Percentiles rank a stretch among this genome's conserved stretches.
These are phyloP conservation scores for Brassica napus DNA, from an alignment of 345 rosid species.

Conservation along the genomic window DNA sequence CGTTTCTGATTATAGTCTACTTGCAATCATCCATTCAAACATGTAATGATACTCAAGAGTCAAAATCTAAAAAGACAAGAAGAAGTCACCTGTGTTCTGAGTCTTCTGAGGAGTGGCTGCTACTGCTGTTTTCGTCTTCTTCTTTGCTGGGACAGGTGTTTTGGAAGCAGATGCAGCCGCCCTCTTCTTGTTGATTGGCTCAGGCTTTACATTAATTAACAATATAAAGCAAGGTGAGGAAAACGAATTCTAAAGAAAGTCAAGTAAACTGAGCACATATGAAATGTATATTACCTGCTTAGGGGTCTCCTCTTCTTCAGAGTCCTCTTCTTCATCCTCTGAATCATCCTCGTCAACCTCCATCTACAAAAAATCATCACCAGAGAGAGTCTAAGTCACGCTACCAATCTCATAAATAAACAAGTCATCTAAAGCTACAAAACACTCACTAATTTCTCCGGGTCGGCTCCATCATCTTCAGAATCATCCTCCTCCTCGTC, in stretches of 20 bases:
- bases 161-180: neutral
- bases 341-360: neutral
- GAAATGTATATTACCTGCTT: neutral
- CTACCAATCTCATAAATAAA: too few relatives aligned
- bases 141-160: neutral
- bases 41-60: neutral
- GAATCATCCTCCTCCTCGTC: neutral
- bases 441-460: neutral
- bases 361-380: neutral
- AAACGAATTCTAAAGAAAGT: neutral
- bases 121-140: neutral
- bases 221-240: neutral
- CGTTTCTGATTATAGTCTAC: neutral
- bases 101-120: neutral
- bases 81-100: neutral
- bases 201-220: neutral
- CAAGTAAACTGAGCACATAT: neutral
- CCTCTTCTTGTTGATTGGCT: neutral
- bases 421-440: neutral
- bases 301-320: neutral
- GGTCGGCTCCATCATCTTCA: neutral
- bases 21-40: neutral
- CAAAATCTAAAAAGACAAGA: neutral
- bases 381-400: neutral
- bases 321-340: neutral